Evolutionary conservation across 306 rosid genomes (phyloP).

Genomic region (Astragalus glycyphyllos): DNA sequence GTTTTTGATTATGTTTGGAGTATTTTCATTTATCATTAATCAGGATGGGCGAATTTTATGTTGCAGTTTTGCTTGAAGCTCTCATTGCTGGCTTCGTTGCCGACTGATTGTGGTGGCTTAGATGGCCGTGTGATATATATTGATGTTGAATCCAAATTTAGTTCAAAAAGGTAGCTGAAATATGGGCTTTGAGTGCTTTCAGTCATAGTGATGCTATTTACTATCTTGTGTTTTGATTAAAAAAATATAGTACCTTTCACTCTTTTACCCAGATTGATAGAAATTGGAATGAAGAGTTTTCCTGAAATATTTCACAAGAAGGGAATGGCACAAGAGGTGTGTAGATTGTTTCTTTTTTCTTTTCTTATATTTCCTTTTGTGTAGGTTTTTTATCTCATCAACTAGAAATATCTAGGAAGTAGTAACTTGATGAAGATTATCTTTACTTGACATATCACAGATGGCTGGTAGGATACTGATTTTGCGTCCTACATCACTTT

Average conservation of each 20-base stretch:
- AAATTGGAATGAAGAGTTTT: conserved; percentile 81
- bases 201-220: conserved; percentile 33
- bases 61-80: conserved; percentile 94
- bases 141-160: conserved; percentile 86
- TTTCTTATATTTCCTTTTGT: conserved; percentile 2
- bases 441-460: conserved; percentile 51
- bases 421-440: conserved; percentile 21
- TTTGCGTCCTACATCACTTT: conserved; percentile 77
- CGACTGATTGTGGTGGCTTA: conserved; percentile 72
- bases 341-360: conserved; percentile 22
- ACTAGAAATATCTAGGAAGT: conserved; percentile 1
- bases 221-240: conserved; percentile 12
- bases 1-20: conserved; percentile 18
- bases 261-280: conserved; percentile 68
- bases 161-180: conserved; percentile 74
- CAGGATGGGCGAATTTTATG: conserved; percentile 35
- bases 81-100: conserved; percentile 77
- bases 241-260: not conserved
- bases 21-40: conserved; percentile 22
- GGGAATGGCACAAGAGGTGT: conserved; percentile 91
- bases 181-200: conserved; percentile 8
- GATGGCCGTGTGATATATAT: conserved; percentile 84
- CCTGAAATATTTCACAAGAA: conserved; percentile 80
- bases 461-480: conserved; percentile 91
- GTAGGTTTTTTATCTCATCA: conserved; percentile 26